A percentile compares a stretch with the other conserved stretches of the same genome.
Evolutionary conservation across 768 basidiomycete species (phyloP).

Genomic region (Sarcodon sp.): DNA sequence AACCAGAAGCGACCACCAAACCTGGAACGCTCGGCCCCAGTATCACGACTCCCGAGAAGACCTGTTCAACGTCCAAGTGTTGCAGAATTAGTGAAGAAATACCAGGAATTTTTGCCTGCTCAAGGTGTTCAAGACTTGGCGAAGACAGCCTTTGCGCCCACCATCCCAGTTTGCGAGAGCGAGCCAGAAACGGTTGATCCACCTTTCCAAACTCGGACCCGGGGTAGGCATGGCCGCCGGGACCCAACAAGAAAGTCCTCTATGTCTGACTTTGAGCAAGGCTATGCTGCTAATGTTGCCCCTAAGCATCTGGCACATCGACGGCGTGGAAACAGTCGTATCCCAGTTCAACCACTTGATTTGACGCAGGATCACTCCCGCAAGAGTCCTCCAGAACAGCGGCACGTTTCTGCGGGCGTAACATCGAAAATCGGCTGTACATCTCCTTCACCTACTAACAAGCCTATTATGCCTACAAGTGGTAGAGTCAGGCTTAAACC

Average conservation of each 20-base stretch:
- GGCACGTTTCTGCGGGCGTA: slow-evolving; percentile 13
- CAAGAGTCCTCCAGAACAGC: slow-evolving; percentile 65
- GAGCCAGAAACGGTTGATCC: slow-evolving; percentile 50
- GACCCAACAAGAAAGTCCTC: slow-evolving; percentile 40
- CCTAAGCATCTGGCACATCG: slow-evolving; percentile 54
- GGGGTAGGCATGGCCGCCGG: slow-evolving; percentile 39
- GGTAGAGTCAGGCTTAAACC: not conserved
- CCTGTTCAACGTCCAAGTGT: slow-evolving; percentile 48
- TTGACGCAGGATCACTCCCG: slow-evolving; percentile 47
- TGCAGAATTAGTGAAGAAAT: slow-evolving; percentile 75
- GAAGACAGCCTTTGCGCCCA: slow-evolving; percentile 55
- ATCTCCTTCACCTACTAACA: not conserved
- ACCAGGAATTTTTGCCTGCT: slow-evolving; percentile 65
- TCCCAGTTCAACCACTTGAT: slow-evolving; percentile 41
- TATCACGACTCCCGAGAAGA: slow-evolving; percentile 56
- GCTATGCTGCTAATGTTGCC: slow-evolving; percentile 89
- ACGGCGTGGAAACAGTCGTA: slow-evolving; percentile 32
- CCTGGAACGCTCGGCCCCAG: slow-evolving; percentile 17
- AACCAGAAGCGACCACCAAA: not conserved
- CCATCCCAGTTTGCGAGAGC: slow-evolving; percentile 59
- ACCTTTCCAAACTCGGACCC: slow-evolving; percentile 21
- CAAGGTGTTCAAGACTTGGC: slow-evolving; percentile 62
- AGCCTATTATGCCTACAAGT: not conserved
- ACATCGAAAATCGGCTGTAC: not conserved
- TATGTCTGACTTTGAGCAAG: slow-evolving; percentile 79